Base-by-base conservation (phyloP, 208 protist genomes). In the Naegleria lovaniensis region DNA sequence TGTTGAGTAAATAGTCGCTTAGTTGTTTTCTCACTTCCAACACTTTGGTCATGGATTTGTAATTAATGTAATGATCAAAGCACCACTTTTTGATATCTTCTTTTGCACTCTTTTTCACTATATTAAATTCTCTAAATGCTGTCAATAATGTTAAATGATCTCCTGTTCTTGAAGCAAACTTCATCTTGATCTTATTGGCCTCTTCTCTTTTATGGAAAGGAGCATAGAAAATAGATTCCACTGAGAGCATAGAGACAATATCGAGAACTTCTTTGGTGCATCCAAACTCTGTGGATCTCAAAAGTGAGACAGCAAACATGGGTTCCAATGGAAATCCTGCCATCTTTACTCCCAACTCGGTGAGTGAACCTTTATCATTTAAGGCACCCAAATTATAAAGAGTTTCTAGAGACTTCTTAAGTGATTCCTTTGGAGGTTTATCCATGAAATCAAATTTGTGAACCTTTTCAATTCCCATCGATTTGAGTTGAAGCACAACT, bases 81-180 rank as follows among this genome's bases (percentile, higher is more conserved):
- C 92, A 93, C 90, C 91, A 93, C 7, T 41, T 40, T 25, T 92
- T 41, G 5, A 88, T 58, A 43, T 88, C 85, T 51, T 33, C 85
- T n/a, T 67, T 67, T 13, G 41, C 5, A 52, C 25, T 59, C 39
- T 91, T 83, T 39, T 93, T 91, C 38, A 76, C 40, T 83, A 11
- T 4, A n/a, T 40, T 76, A 38, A 90, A 93, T 33, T 79, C 58
- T 29, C 90, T 0, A 90, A 92, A 93, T 0, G 90, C 92, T 1
- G 93, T 93, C 5, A 93, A 85, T 22, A 93, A 67, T 33, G 92
- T 94, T 7, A 93, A 22, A n/a, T 94, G 92, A 92, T 93, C 92
- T n/a, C 92, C 92, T n/a, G 58, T 36, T 87, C 41, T 33, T 5
- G 41, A 52, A 25, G 33, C 67, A 43, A 92, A 93, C 25, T 88